Evolutionary conservation across 768 basidiomycete genomes (phyloP).

Genomic region (Vishniacozyma victoriae): DNA sequence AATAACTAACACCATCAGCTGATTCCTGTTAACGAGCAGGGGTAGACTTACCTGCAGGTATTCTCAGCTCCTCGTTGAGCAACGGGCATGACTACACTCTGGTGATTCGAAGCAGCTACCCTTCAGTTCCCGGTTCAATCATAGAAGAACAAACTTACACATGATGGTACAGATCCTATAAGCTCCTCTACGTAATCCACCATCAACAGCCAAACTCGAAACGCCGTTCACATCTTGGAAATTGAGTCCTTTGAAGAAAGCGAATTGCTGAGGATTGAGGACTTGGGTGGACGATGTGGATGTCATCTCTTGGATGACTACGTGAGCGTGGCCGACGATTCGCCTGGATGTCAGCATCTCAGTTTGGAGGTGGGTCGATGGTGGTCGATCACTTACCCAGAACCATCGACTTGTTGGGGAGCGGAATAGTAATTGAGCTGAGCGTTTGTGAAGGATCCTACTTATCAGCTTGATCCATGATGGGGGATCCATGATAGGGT

Average conservation of each 20-base stretch:
- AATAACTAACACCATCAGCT: no score
- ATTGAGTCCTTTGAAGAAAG: constrained; percentile 54
- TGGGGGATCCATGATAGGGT: not conserved
- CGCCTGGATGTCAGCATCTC: constrained; percentile 38
- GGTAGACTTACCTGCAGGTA: constrained; percentile 14
- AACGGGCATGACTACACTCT: constrained; percentile 24
- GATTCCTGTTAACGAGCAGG: no score
- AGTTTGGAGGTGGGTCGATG: not conserved
- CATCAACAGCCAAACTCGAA: constrained; percentile 53
- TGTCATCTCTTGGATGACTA: constrained; percentile 55
- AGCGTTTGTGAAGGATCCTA: constrained; percentile 59
- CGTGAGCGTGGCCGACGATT: constrained; percentile 56
- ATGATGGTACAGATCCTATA: constrained; percentile 50
- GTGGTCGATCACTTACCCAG: constrained; percentile 27
- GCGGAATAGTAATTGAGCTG: constrained; percentile 56
- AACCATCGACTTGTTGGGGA: constrained; percentile 55
- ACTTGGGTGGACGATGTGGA: constrained; percentile 52
- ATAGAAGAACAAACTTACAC: constrained; percentile 1
- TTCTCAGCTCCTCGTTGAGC: constrained; percentile 34
- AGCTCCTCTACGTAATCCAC: constrained; percentile 56
- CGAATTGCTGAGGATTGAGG: constrained; percentile 54
- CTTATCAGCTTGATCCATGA: constrained; percentile 21
- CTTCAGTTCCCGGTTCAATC: not conserved
- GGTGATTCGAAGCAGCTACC: constrained; percentile 23
- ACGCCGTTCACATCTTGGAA: constrained; percentile 49